Conservation (phyloP, 257 asterid genomes). For the Nicotiana noctiflora region DNA sequence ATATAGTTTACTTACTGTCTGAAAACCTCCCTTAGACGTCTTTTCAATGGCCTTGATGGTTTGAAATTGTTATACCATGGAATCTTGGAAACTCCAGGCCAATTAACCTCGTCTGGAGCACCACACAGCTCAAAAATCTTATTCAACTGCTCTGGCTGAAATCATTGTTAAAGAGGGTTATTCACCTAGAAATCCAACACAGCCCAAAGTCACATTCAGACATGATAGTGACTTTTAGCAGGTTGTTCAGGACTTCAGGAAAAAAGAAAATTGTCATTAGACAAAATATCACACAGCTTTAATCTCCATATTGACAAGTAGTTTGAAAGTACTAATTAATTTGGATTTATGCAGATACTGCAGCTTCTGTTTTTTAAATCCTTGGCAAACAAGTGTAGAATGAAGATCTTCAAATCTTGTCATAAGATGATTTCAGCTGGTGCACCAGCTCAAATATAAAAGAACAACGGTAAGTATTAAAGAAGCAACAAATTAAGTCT, state of each 20-base stretch:
- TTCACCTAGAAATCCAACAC: neutral
- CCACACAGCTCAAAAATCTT: conserved; percentile 98
- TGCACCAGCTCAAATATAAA: conserved; percentile 3
- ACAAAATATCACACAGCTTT: neutral
- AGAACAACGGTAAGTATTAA: neutral
- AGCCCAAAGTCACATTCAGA: neutral
- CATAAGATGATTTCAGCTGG: neutral
- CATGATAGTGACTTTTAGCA: neutral
- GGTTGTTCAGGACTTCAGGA: neutral
- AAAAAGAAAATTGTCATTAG: neutral
- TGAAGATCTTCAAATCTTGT: neutral
- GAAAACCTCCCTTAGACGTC: conserved; percentile 75
- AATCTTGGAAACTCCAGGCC: conserved; percentile 98
- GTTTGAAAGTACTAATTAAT: neutral
- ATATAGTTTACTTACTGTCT: conserved; percentile 54
- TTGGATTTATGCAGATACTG: neutral
- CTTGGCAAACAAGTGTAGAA: neutral
- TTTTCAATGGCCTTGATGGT: conserved; percentile 82
- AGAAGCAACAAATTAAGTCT: neutral
- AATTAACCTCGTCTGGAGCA: conserved; percentile 78
- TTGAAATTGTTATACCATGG: conserved; percentile 96
- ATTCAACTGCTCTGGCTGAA: conserved; percentile 91
- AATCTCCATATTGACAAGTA: neutral
- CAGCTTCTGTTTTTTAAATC: neutral
- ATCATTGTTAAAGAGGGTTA: neutral